Conservation (phyloP, 2,329 filamentous ascomycete species). For the Lasiodiplodia hormozganensis region DNA sequence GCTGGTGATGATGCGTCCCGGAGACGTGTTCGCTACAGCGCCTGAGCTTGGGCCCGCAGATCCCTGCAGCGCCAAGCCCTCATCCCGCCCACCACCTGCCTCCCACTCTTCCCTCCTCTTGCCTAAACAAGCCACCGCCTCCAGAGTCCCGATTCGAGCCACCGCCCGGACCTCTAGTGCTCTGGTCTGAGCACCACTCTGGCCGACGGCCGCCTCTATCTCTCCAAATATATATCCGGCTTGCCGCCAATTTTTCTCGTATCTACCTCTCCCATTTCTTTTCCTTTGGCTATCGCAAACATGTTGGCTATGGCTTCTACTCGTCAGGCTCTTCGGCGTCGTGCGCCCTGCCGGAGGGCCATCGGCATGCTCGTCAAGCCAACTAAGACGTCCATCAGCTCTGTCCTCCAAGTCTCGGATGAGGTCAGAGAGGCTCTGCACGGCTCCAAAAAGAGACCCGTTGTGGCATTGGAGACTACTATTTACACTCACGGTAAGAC, state of each 20-base stretch:
- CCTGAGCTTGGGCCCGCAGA: slow-evolving; percentile 30
- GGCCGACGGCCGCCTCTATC: not conserved
- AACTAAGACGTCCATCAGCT: slow-evolving; percentile 45
- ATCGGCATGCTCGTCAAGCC: slow-evolving; percentile 11
- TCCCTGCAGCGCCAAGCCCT: slow-evolving; percentile 24
- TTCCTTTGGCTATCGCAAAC: not conserved
- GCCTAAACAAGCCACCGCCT: slow-evolving; percentile 27
- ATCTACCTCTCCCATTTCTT: not conserved
- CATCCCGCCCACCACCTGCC: slow-evolving; percentile 34
- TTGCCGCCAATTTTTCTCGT: not conserved
- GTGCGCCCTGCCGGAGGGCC: slow-evolving; percentile 15
- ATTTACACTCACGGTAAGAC: slow-evolving; percentile 89
- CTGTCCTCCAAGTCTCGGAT: slow-evolving; percentile 75
- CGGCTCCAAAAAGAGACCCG: slow-evolving; percentile 68
- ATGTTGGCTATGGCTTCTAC: slow-evolving; percentile 28
- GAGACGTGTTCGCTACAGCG: slow-evolving; percentile 43
- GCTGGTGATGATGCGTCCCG: slow-evolving; percentile 42
- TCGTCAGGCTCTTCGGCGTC: slow-evolving; percentile 8
- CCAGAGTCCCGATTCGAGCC: not conserved
- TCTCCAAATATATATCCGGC: slow-evolving; percentile 30
- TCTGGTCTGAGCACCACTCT: not conserved
- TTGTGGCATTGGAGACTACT: slow-evolving; percentile 92
- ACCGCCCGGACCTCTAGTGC: not conserved
- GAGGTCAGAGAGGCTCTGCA: slow-evolving; percentile 81
- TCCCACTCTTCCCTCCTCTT: slow-evolving; percentile 33